Percentiles rank a stretch among this genome's conserved stretches.
These are phyloP conservation scores for Colletotrichum magnum DNA, from an alignment of 2,329 filamentous ascomycete species.

Conservation along the genomic window DNA sequence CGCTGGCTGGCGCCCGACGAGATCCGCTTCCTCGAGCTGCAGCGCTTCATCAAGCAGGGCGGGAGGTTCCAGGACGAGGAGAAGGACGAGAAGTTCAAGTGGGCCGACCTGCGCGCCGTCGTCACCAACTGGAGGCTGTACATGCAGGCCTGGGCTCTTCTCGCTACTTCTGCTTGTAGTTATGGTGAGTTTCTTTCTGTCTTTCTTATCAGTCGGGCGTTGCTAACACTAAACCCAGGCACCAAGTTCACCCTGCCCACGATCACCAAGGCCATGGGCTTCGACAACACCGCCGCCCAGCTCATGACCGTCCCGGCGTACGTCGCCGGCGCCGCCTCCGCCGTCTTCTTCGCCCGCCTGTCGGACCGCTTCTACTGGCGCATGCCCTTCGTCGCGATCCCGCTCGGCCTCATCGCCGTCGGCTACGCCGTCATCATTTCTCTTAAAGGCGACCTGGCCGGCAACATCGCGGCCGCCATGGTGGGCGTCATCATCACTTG, in stretches of 20 bases:
- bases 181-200: too few species aligned
- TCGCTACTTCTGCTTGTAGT: constrained; percentile 45
- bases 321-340: constrained; percentile 73
- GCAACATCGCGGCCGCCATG: constrained; percentile 70
- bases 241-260: constrained; percentile 45
- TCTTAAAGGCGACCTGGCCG: constrained; percentile 61
- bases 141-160: constrained; percentile 47
- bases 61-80: constrained; percentile 44
- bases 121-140: constrained; percentile 50
- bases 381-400: constrained; percentile 75
- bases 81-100: constrained; percentile 41
- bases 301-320: constrained; percentile 72
- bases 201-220: too few species aligned
- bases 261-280: constrained; percentile 43
- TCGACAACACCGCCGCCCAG: constrained; percentile 50
- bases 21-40: constrained; percentile 49
- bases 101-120: constrained; percentile 46
- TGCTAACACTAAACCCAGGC: constrained; percentile 43
- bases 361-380: constrained; percentile 76
- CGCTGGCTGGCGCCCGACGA: constrained; percentile 54
- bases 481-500: constrained; percentile 77
- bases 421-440: constrained; percentile 74
- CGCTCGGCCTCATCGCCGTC: constrained; percentile 71
- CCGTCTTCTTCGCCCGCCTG: constrained; percentile 73
- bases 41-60: constrained; percentile 51